These are phyloP conservation scores for Saksenaea oblongispora DNA, from an alignment of 371 early-diverging fungal species.

Conservation along the genomic window DNA sequence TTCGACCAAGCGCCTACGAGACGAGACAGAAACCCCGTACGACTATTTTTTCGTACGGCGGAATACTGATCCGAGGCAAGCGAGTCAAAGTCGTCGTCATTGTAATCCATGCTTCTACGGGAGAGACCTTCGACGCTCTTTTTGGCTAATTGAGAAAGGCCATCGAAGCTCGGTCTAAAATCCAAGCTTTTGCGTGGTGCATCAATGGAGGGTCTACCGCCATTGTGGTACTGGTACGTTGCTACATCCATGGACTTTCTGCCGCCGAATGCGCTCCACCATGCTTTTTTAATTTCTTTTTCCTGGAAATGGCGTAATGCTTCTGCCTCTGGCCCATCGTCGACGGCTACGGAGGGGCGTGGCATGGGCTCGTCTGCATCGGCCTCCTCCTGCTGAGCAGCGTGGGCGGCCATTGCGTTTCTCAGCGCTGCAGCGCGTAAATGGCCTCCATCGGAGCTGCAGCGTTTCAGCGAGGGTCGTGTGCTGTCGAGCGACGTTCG, in stretches of 20 bases:
- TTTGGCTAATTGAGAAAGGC: slow-evolving; percentile 24
- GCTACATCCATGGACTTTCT: slow-evolving; percentile 31
- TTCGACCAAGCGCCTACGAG: slow-evolving; percentile 33
- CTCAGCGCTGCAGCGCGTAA: slow-evolving; percentile 41
- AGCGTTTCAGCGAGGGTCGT: slow-evolving; percentile 31
- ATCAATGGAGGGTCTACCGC: slow-evolving; percentile 12
- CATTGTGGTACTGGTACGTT: slow-evolving; percentile 11
- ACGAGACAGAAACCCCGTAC: slow-evolving; percentile 31
- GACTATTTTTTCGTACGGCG: slow-evolving; percentile 9
- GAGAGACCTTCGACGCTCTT: slow-evolving; percentile 23
- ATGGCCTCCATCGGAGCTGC: slow-evolving; percentile 46
- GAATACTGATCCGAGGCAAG: slow-evolving; percentile 17
- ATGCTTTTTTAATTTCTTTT: slow-evolving; percentile 33
- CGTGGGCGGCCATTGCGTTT: slow-evolving; percentile 43
- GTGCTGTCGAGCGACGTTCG: neutral
- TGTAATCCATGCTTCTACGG: slow-evolving; percentile 17
- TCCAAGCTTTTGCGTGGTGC: slow-evolving; percentile 30
- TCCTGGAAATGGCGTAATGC: slow-evolving; percentile 32
- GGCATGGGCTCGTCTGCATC: slow-evolving; percentile 22
- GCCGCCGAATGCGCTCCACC: slow-evolving; percentile 38
- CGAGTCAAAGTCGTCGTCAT: slow-evolving; percentile 6
- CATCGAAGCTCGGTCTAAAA: slow-evolving; percentile 36
- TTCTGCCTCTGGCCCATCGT: slow-evolving; percentile 31
- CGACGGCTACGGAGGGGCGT: slow-evolving; percentile 24
- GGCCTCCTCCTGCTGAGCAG: slow-evolving; percentile 1